Evolutionary conservation across 306 rosid genomes (phyloP), one percentile per base, ranked within the genome.

Genomic region (Alnus rubra): DNA sequence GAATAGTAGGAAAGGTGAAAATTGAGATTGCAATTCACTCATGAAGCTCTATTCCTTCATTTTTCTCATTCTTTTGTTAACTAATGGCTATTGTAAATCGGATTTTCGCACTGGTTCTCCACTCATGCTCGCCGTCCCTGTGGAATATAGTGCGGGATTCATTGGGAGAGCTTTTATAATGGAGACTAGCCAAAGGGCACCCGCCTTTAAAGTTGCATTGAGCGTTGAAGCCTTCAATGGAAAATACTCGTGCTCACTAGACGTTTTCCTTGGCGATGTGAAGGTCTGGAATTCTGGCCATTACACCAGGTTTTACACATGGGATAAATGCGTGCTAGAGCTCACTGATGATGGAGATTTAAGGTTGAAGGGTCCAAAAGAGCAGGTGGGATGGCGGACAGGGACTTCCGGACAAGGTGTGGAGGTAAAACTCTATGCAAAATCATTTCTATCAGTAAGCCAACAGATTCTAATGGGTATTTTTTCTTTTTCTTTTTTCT

Each of bases 331-430:
- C 76, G 83, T 82, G 52, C 80, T 95, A 15, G 93, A 91, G 58
- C 81, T 95, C 49, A 84, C 89, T 10, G 37, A 23, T 16, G 94
- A 89, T 69, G 99, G 99, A 31, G 97, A 93, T 83, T 95, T 95
- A 65, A 87, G 87, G 76, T 76, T 95, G 15, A 91, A 84, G 78
- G 99, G 97, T 65, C 92, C 90, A 5, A 76, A 82, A 39, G 90
- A 82, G 2, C 83, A 51, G 44, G 88, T 95, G 18, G 99, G 99
- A 23, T 95, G 99, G 99, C 87, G 89, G 77, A 89, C 94, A 45
- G 98, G 97, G 30, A 95, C 99, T 85, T 86, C 92, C 62, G 88
- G 92, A 84, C 99, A 95, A 88, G 91, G 92, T 76, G 97, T 91
- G 82, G 68, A 95, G 99, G 99, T 95, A 94, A 84, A 74, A 52